phyloP scores from a whole-genome alignment of 1,139 yeast genomes.

The Suhomyces bribrorum region DNA sequence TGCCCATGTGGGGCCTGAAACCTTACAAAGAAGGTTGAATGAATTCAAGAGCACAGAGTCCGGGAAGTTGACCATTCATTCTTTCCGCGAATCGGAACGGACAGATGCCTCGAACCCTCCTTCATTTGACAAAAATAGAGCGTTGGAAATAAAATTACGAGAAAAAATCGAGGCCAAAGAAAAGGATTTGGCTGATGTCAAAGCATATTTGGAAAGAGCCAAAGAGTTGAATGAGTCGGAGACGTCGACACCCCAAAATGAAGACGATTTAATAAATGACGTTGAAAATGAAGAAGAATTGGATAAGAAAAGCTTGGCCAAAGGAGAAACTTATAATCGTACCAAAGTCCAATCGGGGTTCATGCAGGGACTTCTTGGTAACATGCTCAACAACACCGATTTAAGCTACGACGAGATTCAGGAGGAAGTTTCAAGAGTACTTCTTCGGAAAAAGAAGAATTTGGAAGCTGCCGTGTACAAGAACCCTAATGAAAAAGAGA shows the following conservation, averaged over 20 bases:
- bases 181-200: conserved; percentile 20
- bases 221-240: background rate
- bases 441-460: conserved; percentile 24
- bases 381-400: conserved; percentile 23
- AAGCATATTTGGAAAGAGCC: conserved; percentile 13
- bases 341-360: conserved; percentile 7
- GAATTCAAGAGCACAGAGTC: conserved; percentile 83
- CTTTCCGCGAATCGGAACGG: conserved; percentile 55
- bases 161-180: conserved; percentile 25
- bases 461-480: conserved; percentile 23
- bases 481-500: conserved; percentile 26
- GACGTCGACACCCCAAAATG: background rate
- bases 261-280: background rate
- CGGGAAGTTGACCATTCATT: conserved; percentile 69
- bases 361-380: conserved; percentile 8
- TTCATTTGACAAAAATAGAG: conserved; percentile 59
- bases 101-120: conserved; percentile 75
- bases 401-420: conserved; percentile 23
- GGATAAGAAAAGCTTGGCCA: background rate
- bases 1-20: conserved; percentile 93
- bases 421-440: conserved; percentile 24
- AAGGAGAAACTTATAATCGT: background rate
- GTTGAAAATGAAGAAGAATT: background rate
- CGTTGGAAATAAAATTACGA: conserved; percentile 28
- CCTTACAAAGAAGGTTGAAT: conserved; percentile 83